These are phyloP conservation scores for Akanthomyces lecanii DNA, from an alignment of 2,329 filamentous ascomycete genomes.

Conservation along the genomic window DNA sequence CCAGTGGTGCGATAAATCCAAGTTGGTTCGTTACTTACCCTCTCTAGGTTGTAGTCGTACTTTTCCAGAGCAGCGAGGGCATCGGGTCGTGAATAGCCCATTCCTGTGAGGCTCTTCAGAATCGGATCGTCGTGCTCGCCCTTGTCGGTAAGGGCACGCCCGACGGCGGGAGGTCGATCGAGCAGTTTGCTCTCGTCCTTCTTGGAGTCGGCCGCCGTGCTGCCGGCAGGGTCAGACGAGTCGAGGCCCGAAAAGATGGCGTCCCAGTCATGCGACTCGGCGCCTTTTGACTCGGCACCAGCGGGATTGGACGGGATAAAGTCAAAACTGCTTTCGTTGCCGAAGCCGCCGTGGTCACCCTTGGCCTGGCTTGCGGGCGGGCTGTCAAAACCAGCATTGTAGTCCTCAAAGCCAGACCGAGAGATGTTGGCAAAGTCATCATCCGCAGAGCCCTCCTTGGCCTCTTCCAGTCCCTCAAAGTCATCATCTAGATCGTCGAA, in stretches of 20 bases:
- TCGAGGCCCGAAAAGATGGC: slow-evolving; percentile 84
- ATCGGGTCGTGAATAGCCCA: slow-evolving; percentile 77
- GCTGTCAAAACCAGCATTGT: slow-evolving; percentile 78
- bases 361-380: slow-evolving; percentile 53
- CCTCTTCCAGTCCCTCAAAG: slow-evolving; percentile 79
- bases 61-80: slow-evolving; percentile 82
- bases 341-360: slow-evolving; percentile 50
- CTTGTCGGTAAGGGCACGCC: slow-evolving; percentile 66
- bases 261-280: slow-evolving; percentile 80
- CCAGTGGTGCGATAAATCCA: slow-evolving; percentile 20
- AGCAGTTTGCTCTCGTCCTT: slow-evolving; percentile 9
- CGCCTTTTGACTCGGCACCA: slow-evolving; percentile 31
- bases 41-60: slow-evolving; percentile 93
- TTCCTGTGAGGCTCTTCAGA: slow-evolving; percentile 79
- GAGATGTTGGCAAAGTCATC: slow-evolving; percentile 76
- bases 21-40: slow-evolving; percentile 52
- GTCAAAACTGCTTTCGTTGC: slow-evolving; percentile 55
- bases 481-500: slow-evolving; percentile 77
- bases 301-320: slow-evolving; percentile 44
- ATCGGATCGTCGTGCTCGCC: slow-evolving; percentile 88
- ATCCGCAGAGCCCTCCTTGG: slow-evolving; percentile 73
- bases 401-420: slow-evolving; percentile 68
- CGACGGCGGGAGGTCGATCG: slow-evolving; percentile 35
- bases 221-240: slow-evolving; percentile 37
- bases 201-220: slow-evolving; percentile 25